Evolutionary conservation across 2,329 filamentous ascomycete species (phyloP), one percentile per base, ranked within the genome.

Genomic region (Fonsecaea multimorphosa): DNA sequence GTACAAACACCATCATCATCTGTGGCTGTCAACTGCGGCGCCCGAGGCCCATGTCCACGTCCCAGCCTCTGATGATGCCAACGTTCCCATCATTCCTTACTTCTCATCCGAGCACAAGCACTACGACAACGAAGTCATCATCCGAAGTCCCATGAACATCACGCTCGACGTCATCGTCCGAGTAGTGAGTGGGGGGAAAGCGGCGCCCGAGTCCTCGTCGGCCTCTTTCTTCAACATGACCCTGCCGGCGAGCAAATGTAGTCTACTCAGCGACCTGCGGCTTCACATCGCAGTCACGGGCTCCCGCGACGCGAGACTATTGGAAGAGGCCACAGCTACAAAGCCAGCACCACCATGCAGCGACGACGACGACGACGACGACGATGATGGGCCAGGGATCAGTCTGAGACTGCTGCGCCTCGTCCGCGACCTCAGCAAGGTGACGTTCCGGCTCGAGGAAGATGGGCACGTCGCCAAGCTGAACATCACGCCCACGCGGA

Each of bases 401-500:
- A 22, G n/a, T 46, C 46, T 58, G 1, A 22, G n/a, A 34, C 46
- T 58, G 1, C 19, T 52, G 2, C 54, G 49, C 3, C 32, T 49
- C 14, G 27, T 59, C 54, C 24, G 19, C 2, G 51, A 63, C 22
- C 55, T 59, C 11, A 3, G 40, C n/a, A 38, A 29, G 27, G 64
- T 59, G 52, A 64, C 57, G 8, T 58, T 68, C 53, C 58, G 46
- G 51, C 46, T 68, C 14, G 58, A 68, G 44, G 65, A 68, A 27
- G 65, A 64, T 29, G 65, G 65, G 11, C 51, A 65, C 51, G 49
- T 54, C n/a, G 65, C 65, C 22, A 38, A 22, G 5, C 49, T 65
- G 52, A 68, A 22, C 58, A 38, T 64, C n/a, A 36, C 62, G 12
- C 65, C 58, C 14, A 62, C 65, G 14, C 55, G 14, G 24, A 54